phyloP scores from a whole-genome alignment of 2,329 filamentous ascomycete genomes.

The Thielaviopsis populi region DNA sequence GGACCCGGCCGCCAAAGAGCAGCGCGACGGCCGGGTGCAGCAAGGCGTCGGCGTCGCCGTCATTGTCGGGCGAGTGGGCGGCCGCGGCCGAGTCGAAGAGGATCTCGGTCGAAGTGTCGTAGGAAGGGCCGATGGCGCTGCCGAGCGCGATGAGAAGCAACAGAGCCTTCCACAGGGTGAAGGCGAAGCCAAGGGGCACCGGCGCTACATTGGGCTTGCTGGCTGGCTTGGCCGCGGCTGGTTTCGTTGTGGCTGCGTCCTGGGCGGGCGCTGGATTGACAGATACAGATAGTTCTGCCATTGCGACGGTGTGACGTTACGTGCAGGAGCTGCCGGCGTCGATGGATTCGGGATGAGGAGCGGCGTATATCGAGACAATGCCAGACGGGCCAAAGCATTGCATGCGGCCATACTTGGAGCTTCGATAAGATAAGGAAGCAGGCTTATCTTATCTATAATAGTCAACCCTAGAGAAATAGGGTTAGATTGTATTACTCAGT shows the following conservation, averaged over 20 bases:
- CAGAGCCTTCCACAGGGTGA: slow-evolving; percentile 50
- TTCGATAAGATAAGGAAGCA: background rate
- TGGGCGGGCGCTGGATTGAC: background rate
- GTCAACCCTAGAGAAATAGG: background rate
- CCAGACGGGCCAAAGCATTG: background rate
- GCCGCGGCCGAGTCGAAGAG: slow-evolving; percentile 23
- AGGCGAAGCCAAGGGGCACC: slow-evolving; percentile 27
- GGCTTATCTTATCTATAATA: background rate
- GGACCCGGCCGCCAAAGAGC: background rate
- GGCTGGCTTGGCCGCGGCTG: background rate
- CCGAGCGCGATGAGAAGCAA: slow-evolving; percentile 46
- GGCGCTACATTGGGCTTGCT: background rate
- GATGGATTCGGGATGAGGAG: background rate
- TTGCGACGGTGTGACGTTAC: background rate
- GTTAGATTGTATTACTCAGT: background rate
- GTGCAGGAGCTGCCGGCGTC: background rate
- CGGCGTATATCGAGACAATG: too few species aligned
- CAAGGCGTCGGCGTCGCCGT: slow-evolving; percentile 16
- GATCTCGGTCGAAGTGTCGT: slow-evolving; percentile 61
- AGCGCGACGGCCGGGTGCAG: slow-evolving; percentile 20
- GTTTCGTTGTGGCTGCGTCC: background rate
- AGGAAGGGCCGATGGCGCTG: slow-evolving; percentile 39
- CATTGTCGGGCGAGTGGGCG: slow-evolving; percentile 25
- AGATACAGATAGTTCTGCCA: background rate
- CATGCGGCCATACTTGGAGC: background rate